These are phyloP conservation scores for Schizochytrium sp. DNA, from an alignment of 108 stramenopile genomes.

Conservation along the genomic window DNA sequence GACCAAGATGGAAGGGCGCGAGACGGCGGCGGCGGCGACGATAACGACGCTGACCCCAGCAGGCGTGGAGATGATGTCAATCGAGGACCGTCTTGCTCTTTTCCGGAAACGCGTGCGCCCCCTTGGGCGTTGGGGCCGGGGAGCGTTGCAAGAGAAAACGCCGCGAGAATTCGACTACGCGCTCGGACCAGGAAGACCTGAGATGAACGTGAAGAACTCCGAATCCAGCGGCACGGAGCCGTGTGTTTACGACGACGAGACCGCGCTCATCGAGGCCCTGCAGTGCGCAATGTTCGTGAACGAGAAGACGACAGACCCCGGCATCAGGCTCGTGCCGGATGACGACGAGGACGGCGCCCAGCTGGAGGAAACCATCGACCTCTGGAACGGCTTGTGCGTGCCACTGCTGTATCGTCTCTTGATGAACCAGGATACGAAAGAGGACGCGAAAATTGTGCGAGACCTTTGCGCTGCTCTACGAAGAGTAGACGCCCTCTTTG, in stretches of 20 bases:
- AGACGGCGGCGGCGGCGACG: background rate
- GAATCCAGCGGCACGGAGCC: slow-evolving; percentile 17
- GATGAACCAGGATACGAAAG: background rate
- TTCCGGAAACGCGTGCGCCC: slow-evolving; percentile 7
- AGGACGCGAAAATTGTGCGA: background rate
- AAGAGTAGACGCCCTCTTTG: background rate
- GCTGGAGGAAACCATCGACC: background rate
- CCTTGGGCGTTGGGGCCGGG: background rate
- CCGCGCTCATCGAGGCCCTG: slow-evolving; percentile 8
- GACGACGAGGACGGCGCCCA: background rate
- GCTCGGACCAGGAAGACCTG: background rate
- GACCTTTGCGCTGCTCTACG: background rate
- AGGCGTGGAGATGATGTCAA: background rate
- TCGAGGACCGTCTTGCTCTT: background rate
- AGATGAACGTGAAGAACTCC: background rate
- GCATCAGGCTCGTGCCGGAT: background rate
- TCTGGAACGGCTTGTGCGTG: background rate
- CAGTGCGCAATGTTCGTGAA: slow-evolving; percentile 13
- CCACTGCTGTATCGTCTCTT: background rate
- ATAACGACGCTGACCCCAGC: background rate
- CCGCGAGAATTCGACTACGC: background rate
- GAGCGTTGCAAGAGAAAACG: background rate
- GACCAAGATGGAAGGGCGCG: background rate
- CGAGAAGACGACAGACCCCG: background rate
- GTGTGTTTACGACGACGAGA: background rate